These are phyloP conservation scores for Tuber calosporum DNA, from an alignment of 495 filamentous ascomycete genomes.

Conservation along the genomic window DNA sequence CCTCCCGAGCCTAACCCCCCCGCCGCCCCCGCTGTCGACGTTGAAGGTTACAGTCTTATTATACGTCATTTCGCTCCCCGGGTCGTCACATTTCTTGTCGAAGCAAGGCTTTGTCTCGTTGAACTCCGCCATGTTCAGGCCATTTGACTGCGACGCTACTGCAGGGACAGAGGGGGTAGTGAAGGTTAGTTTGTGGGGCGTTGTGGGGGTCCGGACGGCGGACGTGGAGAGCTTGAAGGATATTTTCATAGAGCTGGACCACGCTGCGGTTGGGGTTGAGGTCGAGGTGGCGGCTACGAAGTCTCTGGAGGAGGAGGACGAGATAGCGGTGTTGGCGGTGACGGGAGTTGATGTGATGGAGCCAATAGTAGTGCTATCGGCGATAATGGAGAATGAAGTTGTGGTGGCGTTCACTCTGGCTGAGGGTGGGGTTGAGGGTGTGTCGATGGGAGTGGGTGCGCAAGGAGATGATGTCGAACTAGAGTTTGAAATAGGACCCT, in stretches of 20 bases:
- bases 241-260: neutral
- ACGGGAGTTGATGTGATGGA: neutral
- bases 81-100: constrained; percentile 11
- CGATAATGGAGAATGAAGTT: neutral
- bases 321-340: neutral
- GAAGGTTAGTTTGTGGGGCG: constrained; percentile 5
- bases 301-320: neutral
- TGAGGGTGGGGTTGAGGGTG: neutral
- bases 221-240: neutral
- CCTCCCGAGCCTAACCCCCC: neutral
- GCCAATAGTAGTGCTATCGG: neutral
- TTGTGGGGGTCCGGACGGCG: neutral
- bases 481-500: neutral
- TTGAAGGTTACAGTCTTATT: neutral
- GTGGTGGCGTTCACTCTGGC: neutral
- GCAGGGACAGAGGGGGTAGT: neutral
- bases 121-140: constrained; percentile 6
- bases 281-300: neutral
- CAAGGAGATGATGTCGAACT: neutral
- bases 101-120: constrained; percentile 21
- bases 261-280: neutral
- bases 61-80: constrained; percentile 23
- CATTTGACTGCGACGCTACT: neutral
- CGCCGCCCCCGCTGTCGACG: neutral
- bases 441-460: neutral